Base-by-base conservation (phyloP, 352 stramenopile genomes). In the Globisporangium cylindrosporum region DNA sequence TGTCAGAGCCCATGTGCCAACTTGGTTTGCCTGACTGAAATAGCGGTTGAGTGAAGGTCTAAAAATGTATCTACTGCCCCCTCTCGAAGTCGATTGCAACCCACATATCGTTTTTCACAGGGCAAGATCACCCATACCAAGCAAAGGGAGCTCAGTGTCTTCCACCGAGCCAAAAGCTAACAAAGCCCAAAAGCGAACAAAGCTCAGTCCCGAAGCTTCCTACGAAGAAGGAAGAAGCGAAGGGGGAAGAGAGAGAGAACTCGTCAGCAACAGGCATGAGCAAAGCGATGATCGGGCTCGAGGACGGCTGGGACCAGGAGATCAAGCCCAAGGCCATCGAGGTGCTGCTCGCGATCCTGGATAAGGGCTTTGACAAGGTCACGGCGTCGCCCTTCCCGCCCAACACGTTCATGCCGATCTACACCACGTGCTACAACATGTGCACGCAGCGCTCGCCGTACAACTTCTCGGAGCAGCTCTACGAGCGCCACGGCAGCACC, bases 391-490 rank as follows among this genome's bases (percentile, higher is more conserved):
- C 87, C 34, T 96, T 96, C 76, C 89, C 89, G 36, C 82, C 89
- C 56, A 88, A 88, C 69, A 74, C 82, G 60, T 96, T 94, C 76
- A 96, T 96, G 89, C 87, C 86, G 38, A 95, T 96, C 75, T 96
- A 96, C 75, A 96, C 89, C 69, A 94, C 86, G 67, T 95, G 88
- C 84, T 99, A 99, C 86, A 98, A 99, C 78, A 99, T 99, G 97
- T 99, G 98, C 80, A 99, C 97, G 66, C 98, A 99, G 78, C 91
- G 97, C n/a, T 95, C 92, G 56, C 98, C 98, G 34, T 99, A 98
- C 88, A 99, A 99, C 78, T 99, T 95, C 84, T 99, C 96, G 51
- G 95, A 98, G 74, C 95, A 99, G 76, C 92, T 99, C 6, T 99
- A 99, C 83, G 86, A 98, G 68, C 88, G 96, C 64, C 97, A 99